Base-by-base conservation (phyloP, 352 stramenopile genomes). In the Pilasporangium apinafurcum region DNA sequence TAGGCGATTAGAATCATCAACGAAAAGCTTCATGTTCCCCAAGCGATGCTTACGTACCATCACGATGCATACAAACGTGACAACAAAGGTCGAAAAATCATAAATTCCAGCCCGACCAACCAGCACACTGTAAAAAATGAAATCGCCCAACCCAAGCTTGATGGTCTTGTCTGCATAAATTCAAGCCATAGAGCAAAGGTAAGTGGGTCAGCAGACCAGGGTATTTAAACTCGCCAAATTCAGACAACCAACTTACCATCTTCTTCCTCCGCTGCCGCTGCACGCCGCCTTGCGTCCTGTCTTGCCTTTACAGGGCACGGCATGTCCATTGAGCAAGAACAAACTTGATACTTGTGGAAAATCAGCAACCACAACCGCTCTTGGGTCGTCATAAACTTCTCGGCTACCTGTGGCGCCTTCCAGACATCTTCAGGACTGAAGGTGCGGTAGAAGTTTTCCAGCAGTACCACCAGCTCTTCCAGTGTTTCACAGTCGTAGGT, bases 51-150 rank as follows among this genome's bases (percentile, higher is more conserved):
- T 10, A 62, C 66, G 65, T 62, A 91, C 79, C 41, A 99, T 81
- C 40, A 99, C 90, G 25, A 96, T 94, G 43, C 73, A 88, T 9
- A 98, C 51, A 37, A 98, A 97, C 36, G 88, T 96, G 24, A 91
- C 77, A 4, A 86, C 84, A 59, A 98, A 98, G 4, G 94, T 92
- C 16, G 92, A 95, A 54, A 98, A 98, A 51, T 96, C 95, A 53
- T 94, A 95, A 31, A 97, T 90, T 14, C 92, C 93, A 31, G 96
- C 95, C 34, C 96, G 95, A 9, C 89, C 93, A 8, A 99, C 93
- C 26, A 99, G 68, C 14, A 99, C 86, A 59, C 80, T 97, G 74
- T 99, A 99, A 59, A 99, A 99, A 40, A 99, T 98, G 59, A 99
- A 99, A 65, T 99, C 96, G 16, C 96, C 96, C 17, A 98, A 64